Base-by-base conservation (phyloP, 1,284 basidiomycete genomes). In the Coriolopsis trogii region DNA sequence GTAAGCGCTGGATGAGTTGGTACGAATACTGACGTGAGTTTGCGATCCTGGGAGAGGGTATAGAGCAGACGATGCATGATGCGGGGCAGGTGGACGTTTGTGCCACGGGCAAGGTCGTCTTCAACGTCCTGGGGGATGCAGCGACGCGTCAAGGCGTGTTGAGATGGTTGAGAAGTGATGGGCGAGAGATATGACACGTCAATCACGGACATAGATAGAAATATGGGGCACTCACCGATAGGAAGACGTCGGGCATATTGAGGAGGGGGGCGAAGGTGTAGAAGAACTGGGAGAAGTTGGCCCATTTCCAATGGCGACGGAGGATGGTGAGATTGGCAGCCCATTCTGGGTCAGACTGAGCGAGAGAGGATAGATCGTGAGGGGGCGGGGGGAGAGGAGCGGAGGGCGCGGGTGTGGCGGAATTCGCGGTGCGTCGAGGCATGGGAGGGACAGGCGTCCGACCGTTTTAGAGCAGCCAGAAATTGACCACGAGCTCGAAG, bases 241-340 rank as follows among this genome's bases (percentile, higher is more conserved):
- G 67, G 45, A 81, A 72, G 47, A 91, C 77, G 65, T 89, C 85
- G 54, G 77, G 71, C 73, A 86, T 78, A 48, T 79, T 72, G 59
- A 91, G 78, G 49, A 92, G 72, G 39, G 76, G 75, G 46, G 77
- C 75, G 70, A 91, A 92, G 21, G 87, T 91, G 65, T 78, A 84
- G 74, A 89, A 86, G 76, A 91, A 91, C 67, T 92, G 89, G 69
- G 81, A 80, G 67, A 91, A 85, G 21, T 85, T 85, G 10, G 89
- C 90, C 89, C 89, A 92, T 75, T 88, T 89, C 89, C 89, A 91
- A 51, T 89, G 78, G 43, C 74, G 81, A 51, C 89, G 78, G 46
- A 78, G 70, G 36, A 73, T 66, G 30, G 68, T 60, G 56, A 80
- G 67, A 55, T 81, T 72, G 56, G 77, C 72, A 51, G 70, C 61